Evolutionary conservation across 306 rosid species (phyloP).

Genomic region (Dryas drummondii): DNA sequence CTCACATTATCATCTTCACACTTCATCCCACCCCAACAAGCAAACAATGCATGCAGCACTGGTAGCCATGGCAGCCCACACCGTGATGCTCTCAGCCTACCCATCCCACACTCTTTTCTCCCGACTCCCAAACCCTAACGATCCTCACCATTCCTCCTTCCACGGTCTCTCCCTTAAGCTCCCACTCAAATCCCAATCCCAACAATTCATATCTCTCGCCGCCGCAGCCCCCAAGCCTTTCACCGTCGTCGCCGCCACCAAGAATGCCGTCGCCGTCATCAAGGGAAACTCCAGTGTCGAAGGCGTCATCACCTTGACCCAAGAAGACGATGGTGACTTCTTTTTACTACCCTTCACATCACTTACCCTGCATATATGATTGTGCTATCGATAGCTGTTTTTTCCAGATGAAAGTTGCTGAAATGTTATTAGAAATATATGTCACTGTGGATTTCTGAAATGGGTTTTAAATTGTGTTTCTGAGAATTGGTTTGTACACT

Average conservation of each 20-base stretch:
- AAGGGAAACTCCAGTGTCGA: conserved; percentile 60
- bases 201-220: conserved; percentile 30
- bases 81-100: conserved; percentile 40
- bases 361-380: background rate
- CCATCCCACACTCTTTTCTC: conserved; percentile 26
- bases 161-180: conserved; percentile 50
- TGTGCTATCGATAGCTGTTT: background rate
- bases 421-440: too few relatives aligned
- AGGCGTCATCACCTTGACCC: conserved; percentile 63
- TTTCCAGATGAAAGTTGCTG: too few relatives aligned
- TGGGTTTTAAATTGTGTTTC: background rate
- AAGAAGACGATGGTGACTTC: conserved; percentile 49
- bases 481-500: background rate
- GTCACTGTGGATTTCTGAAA: too few relatives aligned
- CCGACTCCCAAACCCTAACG: conserved; percentile 27
- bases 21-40: conserved; percentile 13
- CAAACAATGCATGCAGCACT: conserved; percentile 47
- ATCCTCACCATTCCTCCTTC: conserved; percentile 44
- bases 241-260: conserved; percentile 50
- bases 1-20: conserved; percentile 8
- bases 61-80: conserved; percentile 58
- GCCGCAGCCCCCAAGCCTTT: conserved; percentile 49
- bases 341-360: too few relatives aligned
- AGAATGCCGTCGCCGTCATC: conserved; percentile 76
- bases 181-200: conserved; percentile 33